A percentile compares a stretch with the other conserved stretches of the same genome.
Evolutionary conservation across 225 moss, liverwort and hornwort species (phyloP).

Genomic region (Bryoerythrophyllum caledonicum): DNA sequence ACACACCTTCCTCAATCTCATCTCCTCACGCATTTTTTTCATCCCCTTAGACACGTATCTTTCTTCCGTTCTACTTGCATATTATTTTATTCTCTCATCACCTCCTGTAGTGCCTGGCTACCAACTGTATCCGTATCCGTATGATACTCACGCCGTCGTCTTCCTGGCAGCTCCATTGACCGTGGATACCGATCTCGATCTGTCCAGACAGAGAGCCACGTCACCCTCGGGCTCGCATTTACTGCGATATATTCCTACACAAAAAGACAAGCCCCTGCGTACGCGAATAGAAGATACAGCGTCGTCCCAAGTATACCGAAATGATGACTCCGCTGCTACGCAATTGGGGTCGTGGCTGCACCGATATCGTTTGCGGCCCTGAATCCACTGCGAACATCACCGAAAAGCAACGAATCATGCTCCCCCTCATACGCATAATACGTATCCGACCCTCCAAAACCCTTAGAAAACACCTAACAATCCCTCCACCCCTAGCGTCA

Average conservation of each 20-base stretch:
- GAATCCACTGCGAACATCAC: no score
- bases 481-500: no score
- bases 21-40: not conserved
- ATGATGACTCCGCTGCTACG: no score
- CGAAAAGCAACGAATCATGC: no score
- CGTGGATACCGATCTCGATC: not conserved
- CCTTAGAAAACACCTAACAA: no score
- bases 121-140: not conserved
- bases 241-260: not conserved
- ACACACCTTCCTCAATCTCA: conserved; percentile 13
- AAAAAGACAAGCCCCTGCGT: not conserved
- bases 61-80: no score
- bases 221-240: not conserved
- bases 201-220: not conserved
- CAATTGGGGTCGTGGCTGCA: not conserved
- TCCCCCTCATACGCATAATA: no score
- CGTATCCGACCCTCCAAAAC: no score
- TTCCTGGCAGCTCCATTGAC: conserved; percentile 11
- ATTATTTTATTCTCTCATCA: no score
- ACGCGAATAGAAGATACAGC: not conserved
- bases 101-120: no score
- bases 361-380: not conserved
- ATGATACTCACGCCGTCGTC: not conserved
- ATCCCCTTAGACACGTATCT: no score
- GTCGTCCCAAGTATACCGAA: not conserved